Evolutionary conservation across 192 early-diverging fungal genomes (phyloP).

Genomic region (Dimargaris cristalligena): DNA sequence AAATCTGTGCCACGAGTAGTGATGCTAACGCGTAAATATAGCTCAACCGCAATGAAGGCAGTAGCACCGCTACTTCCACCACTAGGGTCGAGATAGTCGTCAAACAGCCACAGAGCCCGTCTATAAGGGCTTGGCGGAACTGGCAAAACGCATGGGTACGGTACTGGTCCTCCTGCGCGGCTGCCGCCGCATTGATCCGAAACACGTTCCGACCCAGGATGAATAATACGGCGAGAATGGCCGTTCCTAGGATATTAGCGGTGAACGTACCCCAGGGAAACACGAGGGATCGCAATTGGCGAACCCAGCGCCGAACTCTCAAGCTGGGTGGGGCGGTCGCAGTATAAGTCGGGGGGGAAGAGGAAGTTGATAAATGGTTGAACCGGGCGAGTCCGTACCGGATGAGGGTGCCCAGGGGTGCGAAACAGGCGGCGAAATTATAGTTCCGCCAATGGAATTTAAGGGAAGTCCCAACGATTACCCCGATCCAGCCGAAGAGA

Average conservation of each 20-base stretch:
- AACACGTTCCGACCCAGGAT: slow-evolving; percentile 21
- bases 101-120: slow-evolving; percentile 50
- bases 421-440: slow-evolving; percentile 7
- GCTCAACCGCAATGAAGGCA: background rate
- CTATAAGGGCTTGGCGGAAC: slow-evolving; percentile 19
- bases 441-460: slow-evolving; percentile 1
- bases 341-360: background rate
- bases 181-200: background rate
- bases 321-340: background rate
- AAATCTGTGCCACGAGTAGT: background rate
- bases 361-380: background rate
- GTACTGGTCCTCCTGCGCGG: background rate
- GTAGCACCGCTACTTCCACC: slow-evolving; percentile 23
- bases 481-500: background rate
- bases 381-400: slow-evolving; percentile 6
- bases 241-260: slow-evolving; percentile 21
- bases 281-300: background rate
- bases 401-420: slow-evolving; percentile 1
- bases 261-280: slow-evolving; percentile 26
- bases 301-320: background rate
- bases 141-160: slow-evolving; percentile 10
- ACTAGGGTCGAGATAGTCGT: slow-evolving; percentile 50
- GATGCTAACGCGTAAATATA: slow-evolving; percentile 9
- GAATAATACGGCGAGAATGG: slow-evolving; percentile 17
- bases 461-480: slow-evolving; percentile 2